Percentiles rank a stretch among this genome's conserved stretches.
These are phyloP conservation scores for Yamadazyma sp. DNA, from an alignment of 1,139 yeast genomes.

Conservation along the genomic window DNA sequence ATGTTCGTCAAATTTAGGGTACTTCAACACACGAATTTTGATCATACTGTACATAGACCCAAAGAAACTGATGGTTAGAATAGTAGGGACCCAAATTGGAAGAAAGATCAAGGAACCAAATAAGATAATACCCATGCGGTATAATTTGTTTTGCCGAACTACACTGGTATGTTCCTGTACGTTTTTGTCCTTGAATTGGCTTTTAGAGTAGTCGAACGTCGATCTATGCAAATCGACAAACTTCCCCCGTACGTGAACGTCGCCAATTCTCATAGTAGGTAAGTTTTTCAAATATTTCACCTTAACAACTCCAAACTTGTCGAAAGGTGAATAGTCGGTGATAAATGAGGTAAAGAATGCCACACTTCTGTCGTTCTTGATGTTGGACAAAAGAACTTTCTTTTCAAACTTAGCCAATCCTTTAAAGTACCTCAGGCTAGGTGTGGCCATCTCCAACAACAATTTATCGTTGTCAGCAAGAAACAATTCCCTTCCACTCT, in stretches of 20 bases:
- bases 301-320: constrained; percentile 38
- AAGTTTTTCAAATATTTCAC: constrained; percentile 39
- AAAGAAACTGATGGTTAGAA: constrained; percentile 40
- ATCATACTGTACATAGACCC: constrained; percentile 39
- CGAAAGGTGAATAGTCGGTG: constrained; percentile 51
- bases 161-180: constrained; percentile 42
- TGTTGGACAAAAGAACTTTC: constrained; percentile 67
- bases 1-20: constrained; percentile 28
- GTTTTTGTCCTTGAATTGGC: constrained; percentile 15
- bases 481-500: constrained; percentile 75
- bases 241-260: constrained; percentile 44
- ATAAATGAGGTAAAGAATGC: constrained; percentile 55
- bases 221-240: constrained; percentile 53
- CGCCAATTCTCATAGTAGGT: constrained; percentile 35
- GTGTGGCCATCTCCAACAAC: constrained; percentile 57
- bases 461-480: constrained; percentile 45
- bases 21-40: constrained; percentile 26
- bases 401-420: constrained; percentile 61
- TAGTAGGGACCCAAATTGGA: constrained; percentile 56
- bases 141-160: constrained; percentile 27
- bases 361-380: constrained; percentile 68
- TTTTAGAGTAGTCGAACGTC: constrained; percentile 12
- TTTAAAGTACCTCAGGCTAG: constrained; percentile 46
- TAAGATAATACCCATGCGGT: constrained; percentile 31
- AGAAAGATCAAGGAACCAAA: constrained; percentile 35